A percentile compares a stretch with the other conserved stretches of the same genome.
phyloP scores from a whole-genome alignment of 2,329 filamentous ascomycete species.

The Metarhizium robertsii region DNA sequence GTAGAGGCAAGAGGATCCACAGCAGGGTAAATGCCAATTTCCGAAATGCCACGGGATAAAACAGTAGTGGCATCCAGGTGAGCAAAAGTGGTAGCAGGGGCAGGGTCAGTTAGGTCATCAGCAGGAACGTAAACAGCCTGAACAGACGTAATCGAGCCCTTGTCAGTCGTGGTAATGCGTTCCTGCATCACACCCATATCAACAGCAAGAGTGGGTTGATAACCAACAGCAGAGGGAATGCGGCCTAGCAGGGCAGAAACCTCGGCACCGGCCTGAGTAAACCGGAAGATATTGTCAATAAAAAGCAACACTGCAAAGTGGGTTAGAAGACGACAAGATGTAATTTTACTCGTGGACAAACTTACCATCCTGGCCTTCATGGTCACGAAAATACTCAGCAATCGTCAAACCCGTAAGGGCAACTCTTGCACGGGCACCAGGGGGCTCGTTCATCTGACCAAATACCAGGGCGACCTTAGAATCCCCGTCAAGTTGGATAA shows the following conservation, averaged over 20 bases:
- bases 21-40: constrained; percentile 99
- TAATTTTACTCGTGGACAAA: no score
- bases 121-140: constrained; percentile 99
- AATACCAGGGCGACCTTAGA: constrained; percentile 99
- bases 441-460: constrained; percentile 99
- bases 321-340: no score
- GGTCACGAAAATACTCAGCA: constrained; percentile 73
- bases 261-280: constrained; percentile 99
- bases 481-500: constrained; percentile 98
- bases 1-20: constrained; percentile 99
- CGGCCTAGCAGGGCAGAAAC: constrained; percentile 98
- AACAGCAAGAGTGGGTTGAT: constrained; percentile 96
- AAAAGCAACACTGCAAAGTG: constrained; percentile 64
- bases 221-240: constrained; percentile 99
- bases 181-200: constrained; percentile 99
- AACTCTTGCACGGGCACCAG: constrained; percentile 98
- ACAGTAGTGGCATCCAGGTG: constrained; percentile 99
- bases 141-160: constrained; percentile 99
- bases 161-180: constrained; percentile 98
- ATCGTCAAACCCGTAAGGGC: constrained; percentile 82
- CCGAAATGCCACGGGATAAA: constrained; percentile 99
- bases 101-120: constrained; percentile 99
- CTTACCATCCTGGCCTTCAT: constrained; percentile 68
- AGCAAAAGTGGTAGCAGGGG: constrained; percentile 97
- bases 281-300: constrained; percentile 99